Evolutionary conservation across 2,329 filamentous ascomycete species (phyloP).

Genomic region (Penicillium sp.): DNA sequence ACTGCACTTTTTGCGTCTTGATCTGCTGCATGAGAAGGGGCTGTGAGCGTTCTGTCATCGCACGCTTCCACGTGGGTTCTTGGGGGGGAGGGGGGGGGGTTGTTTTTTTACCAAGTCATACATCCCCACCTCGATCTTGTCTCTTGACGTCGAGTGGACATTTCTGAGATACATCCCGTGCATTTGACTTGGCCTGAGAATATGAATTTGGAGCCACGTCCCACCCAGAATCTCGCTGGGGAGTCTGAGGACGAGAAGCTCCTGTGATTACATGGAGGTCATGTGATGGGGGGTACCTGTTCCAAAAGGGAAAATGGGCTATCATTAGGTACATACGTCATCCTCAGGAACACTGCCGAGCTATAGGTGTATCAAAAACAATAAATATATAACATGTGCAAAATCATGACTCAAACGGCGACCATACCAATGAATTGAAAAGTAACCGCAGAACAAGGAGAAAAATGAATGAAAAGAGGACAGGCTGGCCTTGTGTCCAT

Average conservation of each 20-base stretch:
- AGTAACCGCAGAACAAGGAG: background rate
- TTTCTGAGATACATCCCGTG: background rate
- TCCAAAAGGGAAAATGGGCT: background rate
- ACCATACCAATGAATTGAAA: background rate
- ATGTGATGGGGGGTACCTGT: conserved; percentile 1
- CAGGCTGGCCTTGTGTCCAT: background rate
- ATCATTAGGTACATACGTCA: background rate
- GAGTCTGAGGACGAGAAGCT: background rate
- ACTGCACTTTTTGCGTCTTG: background rate
- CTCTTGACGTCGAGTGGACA: conserved; percentile 6
- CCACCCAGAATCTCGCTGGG: background rate
- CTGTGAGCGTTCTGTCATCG: background rate
- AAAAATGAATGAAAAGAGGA: background rate
- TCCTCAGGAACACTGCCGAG: background rate
- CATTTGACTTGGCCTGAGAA: background rate
- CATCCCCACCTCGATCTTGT: conserved; percentile 19
- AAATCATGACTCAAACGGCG: background rate
- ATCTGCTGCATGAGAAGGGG: background rate
- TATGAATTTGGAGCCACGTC: background rate
- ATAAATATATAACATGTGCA: background rate
- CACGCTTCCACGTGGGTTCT: background rate
- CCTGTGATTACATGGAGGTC: background rate
- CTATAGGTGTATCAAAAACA: conserved; percentile 3
- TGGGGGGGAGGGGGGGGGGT: background rate
- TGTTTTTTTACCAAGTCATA: conserved; percentile 10